phyloP scores from a whole-genome alignment of 306 rosid genomes.

The Hippophae tibetana region DNA sequence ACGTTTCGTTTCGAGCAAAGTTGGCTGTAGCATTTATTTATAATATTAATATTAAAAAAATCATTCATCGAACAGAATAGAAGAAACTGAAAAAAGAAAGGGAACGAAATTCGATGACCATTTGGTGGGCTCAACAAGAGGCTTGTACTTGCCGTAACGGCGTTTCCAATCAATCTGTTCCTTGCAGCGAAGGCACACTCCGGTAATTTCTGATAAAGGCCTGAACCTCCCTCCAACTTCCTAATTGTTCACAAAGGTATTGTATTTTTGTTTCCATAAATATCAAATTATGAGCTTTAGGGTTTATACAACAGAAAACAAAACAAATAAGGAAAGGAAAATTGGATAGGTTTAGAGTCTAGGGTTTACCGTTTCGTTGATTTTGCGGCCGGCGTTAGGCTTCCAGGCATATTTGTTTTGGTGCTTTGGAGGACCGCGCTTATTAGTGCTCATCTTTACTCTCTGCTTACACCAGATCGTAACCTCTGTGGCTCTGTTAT shows the following conservation, averaged over 20 bases:
- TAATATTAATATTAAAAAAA: neutral
- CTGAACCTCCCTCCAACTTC: constrained; percentile 79
- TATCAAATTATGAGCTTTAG: neutral
- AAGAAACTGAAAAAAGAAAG: neutral
- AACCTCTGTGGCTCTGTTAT: neutral
- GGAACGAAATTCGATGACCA: constrained; percentile 27
- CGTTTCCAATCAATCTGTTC: constrained; percentile 93
- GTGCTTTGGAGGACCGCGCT: constrained; percentile 55
- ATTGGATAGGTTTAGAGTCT: neutral
- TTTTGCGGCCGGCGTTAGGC: constrained; percentile 73
- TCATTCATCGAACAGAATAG: neutral
- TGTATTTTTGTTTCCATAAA: neutral
- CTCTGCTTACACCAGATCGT: neutral
- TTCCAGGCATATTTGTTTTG: constrained; percentile 77
- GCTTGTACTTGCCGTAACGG: constrained; percentile 80
- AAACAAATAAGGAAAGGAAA: neutral
- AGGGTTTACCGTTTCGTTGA: constrained; percentile 61
- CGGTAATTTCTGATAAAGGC: constrained; percentile 68
- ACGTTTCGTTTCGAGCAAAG: constrained; percentile 68
- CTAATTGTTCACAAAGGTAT: constrained; percentile 15
- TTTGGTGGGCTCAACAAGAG: constrained; percentile 69
- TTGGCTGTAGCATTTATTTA: constrained; percentile 43
- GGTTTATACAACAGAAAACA: neutral
- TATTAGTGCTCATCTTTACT: constrained; percentile 34
- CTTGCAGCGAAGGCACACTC: constrained; percentile 81